Conservation (phyloP, 345 rosid genomes). For the Euphorbia peplus region DNA sequence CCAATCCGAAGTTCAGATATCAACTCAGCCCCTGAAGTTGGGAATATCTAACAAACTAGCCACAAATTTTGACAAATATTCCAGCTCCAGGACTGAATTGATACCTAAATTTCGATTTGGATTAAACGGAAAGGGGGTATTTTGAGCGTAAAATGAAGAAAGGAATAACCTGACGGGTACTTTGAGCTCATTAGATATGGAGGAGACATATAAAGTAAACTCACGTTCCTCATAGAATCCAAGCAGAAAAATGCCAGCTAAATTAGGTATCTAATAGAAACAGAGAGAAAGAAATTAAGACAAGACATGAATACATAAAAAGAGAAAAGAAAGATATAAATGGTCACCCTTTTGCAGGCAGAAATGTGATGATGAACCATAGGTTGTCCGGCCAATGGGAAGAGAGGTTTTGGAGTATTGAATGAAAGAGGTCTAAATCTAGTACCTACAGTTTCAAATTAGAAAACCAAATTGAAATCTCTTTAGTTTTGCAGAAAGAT, state of each 20-base stretch:
- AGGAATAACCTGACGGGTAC: conserved; percentile 63
- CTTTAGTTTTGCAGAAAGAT: neutral
- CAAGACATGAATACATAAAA: neutral
- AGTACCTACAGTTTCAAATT: conserved; percentile 46
- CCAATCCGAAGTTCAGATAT: too few relatives aligned
- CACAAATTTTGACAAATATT: too few relatives aligned
- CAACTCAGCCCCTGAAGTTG: too few relatives aligned
- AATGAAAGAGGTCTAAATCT: conserved; percentile 76
- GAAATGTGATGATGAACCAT: conserved; percentile 91
- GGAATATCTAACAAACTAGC: too few relatives aligned
- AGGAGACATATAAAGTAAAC: conserved; percentile 68
- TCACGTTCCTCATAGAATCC: conserved; percentile 86
- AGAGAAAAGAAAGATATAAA: conserved; percentile 1
- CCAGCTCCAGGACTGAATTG: too few relatives aligned
- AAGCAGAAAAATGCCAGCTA: conserved; percentile 61
- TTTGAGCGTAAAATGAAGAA: too few relatives aligned
- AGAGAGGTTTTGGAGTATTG: conserved; percentile 72
- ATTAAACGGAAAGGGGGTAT: too few relatives aligned
- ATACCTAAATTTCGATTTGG: too few relatives aligned
- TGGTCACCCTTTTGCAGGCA: conserved; percentile 71
- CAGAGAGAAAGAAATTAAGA: conserved; percentile 9
- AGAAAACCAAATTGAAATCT: neutral
- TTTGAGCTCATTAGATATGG: conserved; percentile 71
- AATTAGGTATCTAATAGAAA: conserved; percentile 56
- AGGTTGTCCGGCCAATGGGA: conserved; percentile 86